These are phyloP conservation scores for Lactifluus echinatus DNA, from an alignment of 768 basidiomycete species.

Conservation along the genomic window DNA sequence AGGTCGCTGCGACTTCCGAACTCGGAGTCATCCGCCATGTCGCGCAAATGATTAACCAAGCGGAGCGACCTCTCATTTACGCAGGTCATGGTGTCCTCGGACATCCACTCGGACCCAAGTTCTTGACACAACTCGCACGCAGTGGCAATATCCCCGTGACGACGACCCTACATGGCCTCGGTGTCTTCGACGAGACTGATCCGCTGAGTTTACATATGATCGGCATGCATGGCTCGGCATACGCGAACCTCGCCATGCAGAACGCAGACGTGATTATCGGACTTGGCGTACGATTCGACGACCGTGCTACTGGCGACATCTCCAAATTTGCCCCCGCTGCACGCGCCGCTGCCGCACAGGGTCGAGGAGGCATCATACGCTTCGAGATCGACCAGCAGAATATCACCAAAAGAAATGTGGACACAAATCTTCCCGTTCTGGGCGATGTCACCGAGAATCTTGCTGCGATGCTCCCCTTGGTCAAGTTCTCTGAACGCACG, in stretches of 20 bases:
- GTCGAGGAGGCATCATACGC: constrained; percentile 95
- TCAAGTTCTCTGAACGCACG: constrained; percentile 51
- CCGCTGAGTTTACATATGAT: constrained; percentile 90
- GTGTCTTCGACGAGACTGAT: constrained; percentile 88
- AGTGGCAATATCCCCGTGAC: constrained; percentile 94
- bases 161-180: constrained; percentile 93
- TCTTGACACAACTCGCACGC: constrained; percentile 70
- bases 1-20: constrained; percentile 38
- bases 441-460: constrained; percentile 89
- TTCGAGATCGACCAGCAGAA: constrained; percentile 99
- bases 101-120: constrained; percentile 69
- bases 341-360: constrained; percentile 69
- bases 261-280: constrained; percentile 96
- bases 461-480: constrained; percentile 70
- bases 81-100: constrained; percentile 88
- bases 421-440: constrained; percentile 87
- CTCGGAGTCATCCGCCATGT: constrained; percentile 65
- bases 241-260: constrained; percentile 98
- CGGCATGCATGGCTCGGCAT: constrained; percentile 97
- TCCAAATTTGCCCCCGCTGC: constrained; percentile 88
- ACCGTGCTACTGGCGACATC: constrained; percentile 92
- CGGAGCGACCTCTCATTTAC: constrained; percentile 87
- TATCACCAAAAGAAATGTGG: constrained; percentile 97
- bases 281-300: constrained; percentile 95
- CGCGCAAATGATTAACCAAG: constrained; percentile 84